A percentile compares a stretch with the other conserved stretches of the same genome.
phyloP scores from a whole-genome alignment of 176 grass and related monocot genomes.

The Puccinellia tenuiflora region DNA sequence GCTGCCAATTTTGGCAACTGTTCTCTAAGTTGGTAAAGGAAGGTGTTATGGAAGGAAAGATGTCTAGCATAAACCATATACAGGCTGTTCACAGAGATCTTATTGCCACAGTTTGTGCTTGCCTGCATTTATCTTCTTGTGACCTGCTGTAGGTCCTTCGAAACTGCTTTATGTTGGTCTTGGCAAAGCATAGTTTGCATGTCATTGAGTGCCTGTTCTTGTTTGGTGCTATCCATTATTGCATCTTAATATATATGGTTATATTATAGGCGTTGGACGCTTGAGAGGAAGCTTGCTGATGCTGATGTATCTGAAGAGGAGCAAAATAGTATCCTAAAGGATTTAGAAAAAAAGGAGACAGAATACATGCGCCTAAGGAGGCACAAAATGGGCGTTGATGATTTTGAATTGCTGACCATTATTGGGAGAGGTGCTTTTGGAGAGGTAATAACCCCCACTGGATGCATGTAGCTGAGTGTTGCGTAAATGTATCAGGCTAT shows the following conservation, averaged over 20 bases:
- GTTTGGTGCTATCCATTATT: slow-evolving; percentile 12
- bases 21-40: neutral
- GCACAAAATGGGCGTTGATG: slow-evolving; percentile 79
- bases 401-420: slow-evolving; percentile 78
- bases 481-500: slow-evolving; percentile 4
- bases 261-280: slow-evolving; percentile 46
- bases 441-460: slow-evolving; percentile 37
- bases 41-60: neutral
- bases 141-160: neutral
- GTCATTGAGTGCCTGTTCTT: neutral
- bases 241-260: slow-evolving; percentile 16
- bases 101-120: neutral
- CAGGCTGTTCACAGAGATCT: neutral
- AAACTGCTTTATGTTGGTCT: neutral
- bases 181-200: neutral
- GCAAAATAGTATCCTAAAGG: slow-evolving; percentile 56
- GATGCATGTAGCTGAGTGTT: slow-evolving; percentile 6
- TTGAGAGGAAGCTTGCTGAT: slow-evolving; percentile 76
- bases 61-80: neutral
- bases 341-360: slow-evolving; percentile 67
- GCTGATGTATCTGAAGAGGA: slow-evolving; percentile 69
- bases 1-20: neutral
- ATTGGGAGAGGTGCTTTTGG: slow-evolving; percentile 83
- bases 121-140: neutral
- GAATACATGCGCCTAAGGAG: slow-evolving; percentile 66